Conservation (phyloP, 1,139 yeast species). For the Debaryomyces psychrophilus region DNA sequence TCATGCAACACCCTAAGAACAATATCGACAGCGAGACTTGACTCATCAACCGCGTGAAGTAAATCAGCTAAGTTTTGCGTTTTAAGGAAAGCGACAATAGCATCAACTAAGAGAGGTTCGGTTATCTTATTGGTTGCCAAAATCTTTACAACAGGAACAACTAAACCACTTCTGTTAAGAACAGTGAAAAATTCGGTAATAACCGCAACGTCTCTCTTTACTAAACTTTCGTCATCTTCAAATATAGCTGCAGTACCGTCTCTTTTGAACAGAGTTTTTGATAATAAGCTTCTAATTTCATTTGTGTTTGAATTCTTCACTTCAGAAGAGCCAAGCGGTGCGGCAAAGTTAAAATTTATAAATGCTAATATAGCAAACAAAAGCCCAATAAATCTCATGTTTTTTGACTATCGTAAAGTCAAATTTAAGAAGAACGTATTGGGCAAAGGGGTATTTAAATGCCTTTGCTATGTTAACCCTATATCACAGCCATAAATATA, state of each 20-base stretch:
- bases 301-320: neutral
- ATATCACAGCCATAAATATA: too few relatives aligned
- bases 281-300: neutral
- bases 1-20: constrained; percentile 16
- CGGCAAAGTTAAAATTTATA: constrained; percentile 1
- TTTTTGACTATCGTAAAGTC: neutral
- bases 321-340: neutral
- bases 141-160: constrained; percentile 26
- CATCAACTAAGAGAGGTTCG: constrained; percentile 25
- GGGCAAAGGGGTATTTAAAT: neutral
- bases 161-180: constrained; percentile 32
- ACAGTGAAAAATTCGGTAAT: constrained; percentile 32
- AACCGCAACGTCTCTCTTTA: constrained; percentile 28
- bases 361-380: neutral
- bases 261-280: neutral
- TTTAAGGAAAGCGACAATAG: constrained; percentile 27
- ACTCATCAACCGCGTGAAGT: constrained; percentile 27
- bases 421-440: neutral
- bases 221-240: neutral
- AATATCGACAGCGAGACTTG: constrained; percentile 33
- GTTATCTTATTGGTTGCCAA: constrained; percentile 27
- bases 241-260: neutral
- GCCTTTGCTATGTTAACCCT: neutral
- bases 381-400: neutral
- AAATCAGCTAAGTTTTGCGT: constrained; percentile 26